Conservation (phyloP, 1,139 yeast species). For the Zygosaccharomyces pseudobailii region DNA sequence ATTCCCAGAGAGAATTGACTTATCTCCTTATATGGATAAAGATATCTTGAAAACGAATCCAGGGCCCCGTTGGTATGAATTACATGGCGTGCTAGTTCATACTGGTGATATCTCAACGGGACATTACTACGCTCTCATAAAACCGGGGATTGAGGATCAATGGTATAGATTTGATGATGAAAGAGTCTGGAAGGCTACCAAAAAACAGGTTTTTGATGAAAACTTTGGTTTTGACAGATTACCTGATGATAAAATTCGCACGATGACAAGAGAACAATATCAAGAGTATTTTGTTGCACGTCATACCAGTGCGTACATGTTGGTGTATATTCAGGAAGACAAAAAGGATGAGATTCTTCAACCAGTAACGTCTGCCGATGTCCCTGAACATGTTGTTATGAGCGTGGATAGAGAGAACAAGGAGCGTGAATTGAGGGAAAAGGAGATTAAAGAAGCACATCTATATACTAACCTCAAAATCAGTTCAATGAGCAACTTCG, state of each 20-base stretch:
- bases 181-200: conserved; percentile 81
- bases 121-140: conserved; percentile 90
- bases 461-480: conserved; percentile 60
- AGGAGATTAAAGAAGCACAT: conserved; percentile 74
- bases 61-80: conserved; percentile 69
- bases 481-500: conserved; percentile 49
- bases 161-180: conserved; percentile 98
- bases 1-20: conserved; percentile 78
- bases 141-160: conserved; percentile 62
- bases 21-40: conserved; percentile 71
- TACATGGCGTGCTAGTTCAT: conserved; percentile 93
- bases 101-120: conserved; percentile 95
- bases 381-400: conserved; percentile 67
- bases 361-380: conserved; percentile 49
- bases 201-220: conserved; percentile 81
- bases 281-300: conserved; percentile 64
- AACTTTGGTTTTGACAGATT: conserved; percentile 80
- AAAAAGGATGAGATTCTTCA: conserved; percentile 56
- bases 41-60: conserved; percentile 43
- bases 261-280: conserved; percentile 54
- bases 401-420: conserved; percentile 59
- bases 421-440: conserved; percentile 52
- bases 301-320: conserved; percentile 94
- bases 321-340: conserved; percentile 78
- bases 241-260: conserved; percentile 44